Percentiles rank a stretch among this genome's conserved stretches.
phyloP scores from a whole-genome alignment of 495 filamentous ascomycete species.

The Cercophora sp. region DNA sequence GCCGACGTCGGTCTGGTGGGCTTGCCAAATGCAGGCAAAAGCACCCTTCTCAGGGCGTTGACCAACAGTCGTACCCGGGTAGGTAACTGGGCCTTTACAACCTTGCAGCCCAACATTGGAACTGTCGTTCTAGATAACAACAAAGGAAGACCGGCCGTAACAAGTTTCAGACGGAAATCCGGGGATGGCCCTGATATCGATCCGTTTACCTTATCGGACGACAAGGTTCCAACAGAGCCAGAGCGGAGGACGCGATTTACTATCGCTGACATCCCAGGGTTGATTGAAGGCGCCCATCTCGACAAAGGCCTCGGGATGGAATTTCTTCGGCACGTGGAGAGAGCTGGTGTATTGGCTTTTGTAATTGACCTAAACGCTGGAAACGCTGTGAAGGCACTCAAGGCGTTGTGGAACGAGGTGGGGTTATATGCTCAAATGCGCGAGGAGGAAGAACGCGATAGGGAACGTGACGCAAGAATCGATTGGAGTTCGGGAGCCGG shows the following conservation, averaged over 20 bases:
- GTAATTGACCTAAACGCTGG: constrained; percentile 81
- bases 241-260: constrained; percentile 72
- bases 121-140: constrained; percentile 87
- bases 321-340: constrained; percentile 91
- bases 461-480: constrained; percentile 42
- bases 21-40: constrained; percentile 94
- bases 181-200: constrained; percentile 29
- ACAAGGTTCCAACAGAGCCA: constrained; percentile 29
- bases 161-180: constrained; percentile 19
- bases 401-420: constrained; percentile 84
- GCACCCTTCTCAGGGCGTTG: constrained; percentile 81
- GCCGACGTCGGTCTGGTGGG: constrained; percentile 94
- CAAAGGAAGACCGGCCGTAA: constrained; percentile 55
- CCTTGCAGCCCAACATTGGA: constrained; percentile 87
- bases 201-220: constrained; percentile 27
- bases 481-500: constrained; percentile 36
- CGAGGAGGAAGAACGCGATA: constrained; percentile 52
- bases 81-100: constrained; percentile 96
- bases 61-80: constrained; percentile 82
- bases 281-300: constrained; percentile 85
- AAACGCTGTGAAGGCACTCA: constrained; percentile 71
- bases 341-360: constrained; percentile 87
- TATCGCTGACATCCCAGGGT: constrained; percentile 91
- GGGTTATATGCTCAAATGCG: constrained; percentile 77
- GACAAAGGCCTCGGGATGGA: constrained; percentile 88